phyloP scores from a whole-genome alignment of 106 monocot genomes.

The Dendrobium officinale region DNA sequence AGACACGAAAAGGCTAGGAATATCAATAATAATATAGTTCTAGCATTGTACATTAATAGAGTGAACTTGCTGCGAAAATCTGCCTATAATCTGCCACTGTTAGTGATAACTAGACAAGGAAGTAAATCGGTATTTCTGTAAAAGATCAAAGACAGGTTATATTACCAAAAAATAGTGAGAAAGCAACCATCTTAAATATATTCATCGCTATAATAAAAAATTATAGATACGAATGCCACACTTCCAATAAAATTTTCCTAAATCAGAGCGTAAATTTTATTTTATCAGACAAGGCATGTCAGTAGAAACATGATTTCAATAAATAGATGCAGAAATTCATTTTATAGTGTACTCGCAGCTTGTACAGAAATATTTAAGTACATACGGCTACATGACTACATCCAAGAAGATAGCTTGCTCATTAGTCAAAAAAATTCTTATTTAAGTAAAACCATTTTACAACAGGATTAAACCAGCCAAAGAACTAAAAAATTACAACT shows the following conservation, averaged over 20 bases:
- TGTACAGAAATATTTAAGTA: background rate
- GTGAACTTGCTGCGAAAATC: background rate
- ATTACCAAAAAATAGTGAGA: background rate
- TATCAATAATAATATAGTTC: background rate
- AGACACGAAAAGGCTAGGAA: background rate
- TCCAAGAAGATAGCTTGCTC: too few species aligned
- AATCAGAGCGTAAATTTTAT: background rate
- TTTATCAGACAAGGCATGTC: background rate
- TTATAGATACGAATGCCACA: background rate
- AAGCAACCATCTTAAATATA: background rate
- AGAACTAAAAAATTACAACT: too few species aligned
- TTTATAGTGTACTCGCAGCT: background rate
- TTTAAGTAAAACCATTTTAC: too few species aligned
- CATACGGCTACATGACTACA: background rate
- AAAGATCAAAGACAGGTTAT: background rate
- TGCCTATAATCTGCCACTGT: background rate
- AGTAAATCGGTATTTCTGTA: background rate
- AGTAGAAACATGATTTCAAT: background rate
- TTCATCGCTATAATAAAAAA: conserved; percentile 1
- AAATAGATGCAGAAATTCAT: background rate
- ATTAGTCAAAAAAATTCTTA: too few species aligned
- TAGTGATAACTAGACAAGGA: background rate
- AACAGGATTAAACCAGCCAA: too few species aligned
- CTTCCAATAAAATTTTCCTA: background rate
- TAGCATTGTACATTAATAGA: background rate